Base-by-base conservation (phyloP, 2,329 filamentous ascomycete species). In the Harringtonia lauricola region DNA sequence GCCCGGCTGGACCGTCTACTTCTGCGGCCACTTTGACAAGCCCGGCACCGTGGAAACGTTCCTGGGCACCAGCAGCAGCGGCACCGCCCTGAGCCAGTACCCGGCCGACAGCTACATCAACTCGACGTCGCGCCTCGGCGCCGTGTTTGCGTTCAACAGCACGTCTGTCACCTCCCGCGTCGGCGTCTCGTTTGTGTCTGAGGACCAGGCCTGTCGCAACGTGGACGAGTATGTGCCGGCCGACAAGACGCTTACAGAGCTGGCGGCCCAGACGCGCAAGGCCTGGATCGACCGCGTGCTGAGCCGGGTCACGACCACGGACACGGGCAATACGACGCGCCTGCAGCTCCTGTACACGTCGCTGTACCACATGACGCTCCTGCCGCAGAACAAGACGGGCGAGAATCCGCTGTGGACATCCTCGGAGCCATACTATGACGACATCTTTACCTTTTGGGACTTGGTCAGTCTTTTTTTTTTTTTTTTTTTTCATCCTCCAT, bases 381-480 rank as follows among this genome's bases (percentile, higher is more conserved):
- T 84, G 30, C 81, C 81, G 0, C 80, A 79, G 1, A 83, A 86
- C 55, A 75, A 79, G 48, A 84, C 80, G 0, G 80, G 79, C 0
- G 82, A 86, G 55, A 86, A 85, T 47, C 80, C 81, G 0, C 59
- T 68, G 0, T 86, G 81, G 81, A 56, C 62, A 2, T 79, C 76
- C 2, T 52, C 55, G 0, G 81, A 86, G 56, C 81, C 81, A 2
- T 84, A 83, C 53, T 86, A 82, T 53, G 76, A 83, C 46, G 81
- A 86, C 46, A 74, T 81, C 15, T 84, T 83, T 54, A 85, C 81
- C 0, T 70, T 81, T 19, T 86, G 82, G 81, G 72, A 76, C 46
- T 39, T 64, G 42, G 43, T 63, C 52, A 41, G 59, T 48, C 22
- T 38, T 14, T 12, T n/a, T n/a, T 28, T 14, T 10, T 31, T 28